These are phyloP conservation scores for Naganishia liquefaciens DNA, from an alignment of 1,284 basidiomycete genomes.

Conservation along the genomic window DNA sequence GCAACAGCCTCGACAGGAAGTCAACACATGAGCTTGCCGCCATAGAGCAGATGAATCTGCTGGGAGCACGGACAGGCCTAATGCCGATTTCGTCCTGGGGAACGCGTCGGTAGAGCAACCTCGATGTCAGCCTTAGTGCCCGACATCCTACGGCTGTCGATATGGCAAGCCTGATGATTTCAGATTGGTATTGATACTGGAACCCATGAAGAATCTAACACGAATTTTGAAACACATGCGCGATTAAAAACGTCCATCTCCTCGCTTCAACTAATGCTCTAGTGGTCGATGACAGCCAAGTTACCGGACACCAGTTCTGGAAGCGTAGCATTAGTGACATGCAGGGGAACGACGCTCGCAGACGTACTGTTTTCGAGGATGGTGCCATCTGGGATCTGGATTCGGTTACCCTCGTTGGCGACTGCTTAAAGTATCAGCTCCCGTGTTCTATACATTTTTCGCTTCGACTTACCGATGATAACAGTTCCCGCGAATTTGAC, in stretches of 20 bases:
- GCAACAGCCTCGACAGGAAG: too few relatives aligned
- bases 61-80: too few relatives aligned
- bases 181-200: not conserved
- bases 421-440: slow-evolving; percentile 56
- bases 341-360: not conserved
- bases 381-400: slow-evolving; percentile 93
- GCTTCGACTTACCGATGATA: slow-evolving; percentile 60
- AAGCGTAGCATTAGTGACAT: slow-evolving; percentile 4
- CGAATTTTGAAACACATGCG: slow-evolving; percentile 1
- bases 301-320: slow-evolving; percentile 60
- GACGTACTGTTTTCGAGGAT: slow-evolving; percentile 83
- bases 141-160: too few relatives aligned
- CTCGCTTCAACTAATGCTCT: slow-evolving; percentile 34
- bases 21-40: too few relatives aligned
- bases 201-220: slow-evolving; percentile 8
- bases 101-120: too few relatives aligned
- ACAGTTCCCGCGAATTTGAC: slow-evolving; percentile 85
- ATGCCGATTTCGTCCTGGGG: too few relatives aligned
- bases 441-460: not conserved
- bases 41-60: too few relatives aligned
- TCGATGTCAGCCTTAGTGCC: too few relatives aligned
- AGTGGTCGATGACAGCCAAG: slow-evolving; percentile 61
- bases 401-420: slow-evolving; percentile 90
- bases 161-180: not conserved
- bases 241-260: slow-evolving; percentile 9